A percentile compares a stretch with the other conserved stretches of the same genome.
Evolutionary conservation across 2,329 filamentous ascomycete species (phyloP).

Genomic region (Neonectria ditissima): DNA sequence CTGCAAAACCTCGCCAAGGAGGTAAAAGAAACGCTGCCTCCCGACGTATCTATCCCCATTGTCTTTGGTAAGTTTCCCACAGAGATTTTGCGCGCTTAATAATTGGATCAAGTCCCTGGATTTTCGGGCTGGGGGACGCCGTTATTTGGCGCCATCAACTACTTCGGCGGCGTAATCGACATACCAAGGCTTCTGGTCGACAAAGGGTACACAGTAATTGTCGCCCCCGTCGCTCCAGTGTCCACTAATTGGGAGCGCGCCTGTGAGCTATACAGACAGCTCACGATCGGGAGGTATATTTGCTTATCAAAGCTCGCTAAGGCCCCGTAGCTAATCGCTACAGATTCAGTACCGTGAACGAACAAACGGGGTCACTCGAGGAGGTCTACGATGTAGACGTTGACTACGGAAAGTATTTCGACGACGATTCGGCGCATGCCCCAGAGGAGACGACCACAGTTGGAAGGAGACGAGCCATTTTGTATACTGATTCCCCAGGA

Average conservation of each 20-base stretch:
- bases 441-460: constrained; percentile 3
- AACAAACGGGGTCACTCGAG: background rate
- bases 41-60: constrained; percentile 4
- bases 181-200: constrained; percentile 19
- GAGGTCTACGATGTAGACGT: constrained; percentile 20
- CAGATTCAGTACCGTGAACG: constrained; percentile 18
- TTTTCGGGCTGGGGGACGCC: constrained; percentile 22
- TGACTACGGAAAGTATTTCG: constrained; percentile 18
- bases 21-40: background rate
- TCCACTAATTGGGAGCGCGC: constrained; percentile 26
- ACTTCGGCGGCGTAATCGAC: constrained; percentile 21
- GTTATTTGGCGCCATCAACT: constrained; percentile 22
- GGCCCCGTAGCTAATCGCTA: background rate
- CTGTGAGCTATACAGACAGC: constrained; percentile 25
- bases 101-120: constrained; percentile 9
- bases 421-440: constrained; percentile 3
- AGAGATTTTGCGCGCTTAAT: background rate
- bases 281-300: constrained; percentile 14
- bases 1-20: constrained; percentile 9
- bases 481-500: constrained; percentile 9
- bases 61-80: background rate
- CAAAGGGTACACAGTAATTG: constrained; percentile 23
- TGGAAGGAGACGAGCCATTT: constrained; percentile 14
- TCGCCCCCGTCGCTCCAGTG: constrained; percentile 20
- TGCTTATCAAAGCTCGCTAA: background rate